Conservation (phyloP, 805 yeast species). For the Maudiozyma saulgeensis region DNA sequence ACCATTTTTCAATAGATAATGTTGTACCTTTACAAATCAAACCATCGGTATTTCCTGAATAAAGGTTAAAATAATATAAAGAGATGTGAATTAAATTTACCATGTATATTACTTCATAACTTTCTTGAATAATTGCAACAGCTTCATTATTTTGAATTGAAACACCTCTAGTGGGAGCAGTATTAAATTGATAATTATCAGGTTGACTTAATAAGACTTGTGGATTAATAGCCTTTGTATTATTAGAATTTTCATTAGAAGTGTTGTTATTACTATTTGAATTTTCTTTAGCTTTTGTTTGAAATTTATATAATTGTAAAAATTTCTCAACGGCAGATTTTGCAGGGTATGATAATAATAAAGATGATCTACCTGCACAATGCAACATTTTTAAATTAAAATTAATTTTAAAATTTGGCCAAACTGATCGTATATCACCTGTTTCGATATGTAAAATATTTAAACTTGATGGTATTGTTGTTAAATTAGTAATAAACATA, state of each 20-base stretch:
- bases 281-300: slow-evolving; percentile 8
- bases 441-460: slow-evolving; percentile 61
- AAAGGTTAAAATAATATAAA: slow-evolving; percentile 64
- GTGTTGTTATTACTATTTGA: not conserved
- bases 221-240: not conserved
- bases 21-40: slow-evolving; percentile 71
- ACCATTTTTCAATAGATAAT: slow-evolving; percentile 70
- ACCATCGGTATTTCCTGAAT: slow-evolving; percentile 66
- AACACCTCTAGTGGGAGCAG: not conserved
- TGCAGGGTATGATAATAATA: slow-evolving; percentile 60
- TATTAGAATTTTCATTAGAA: not conserved
- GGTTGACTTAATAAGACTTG: not conserved
- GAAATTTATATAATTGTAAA: slow-evolving; percentile 59
- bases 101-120: slow-evolving; percentile 57
- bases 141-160: not conserved
- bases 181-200: not conserved
- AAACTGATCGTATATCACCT: slow-evolving; percentile 44
- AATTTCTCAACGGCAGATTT: slow-evolving; percentile 79
- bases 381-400: slow-evolving; percentile 66
- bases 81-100: slow-evolving; percentile 67
- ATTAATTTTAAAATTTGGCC: slow-evolving; percentile 58
- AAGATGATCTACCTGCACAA: slow-evolving; percentile 80
- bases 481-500: slow-evolving; percentile 73
- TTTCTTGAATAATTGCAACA: not conserved
- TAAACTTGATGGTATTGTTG: slow-evolving; percentile 66